Percentiles rank a stretch among this genome's conserved stretches.
phyloP scores from a whole-genome alignment of 306 rosid species.

The Mucuna pruriens region DNA sequence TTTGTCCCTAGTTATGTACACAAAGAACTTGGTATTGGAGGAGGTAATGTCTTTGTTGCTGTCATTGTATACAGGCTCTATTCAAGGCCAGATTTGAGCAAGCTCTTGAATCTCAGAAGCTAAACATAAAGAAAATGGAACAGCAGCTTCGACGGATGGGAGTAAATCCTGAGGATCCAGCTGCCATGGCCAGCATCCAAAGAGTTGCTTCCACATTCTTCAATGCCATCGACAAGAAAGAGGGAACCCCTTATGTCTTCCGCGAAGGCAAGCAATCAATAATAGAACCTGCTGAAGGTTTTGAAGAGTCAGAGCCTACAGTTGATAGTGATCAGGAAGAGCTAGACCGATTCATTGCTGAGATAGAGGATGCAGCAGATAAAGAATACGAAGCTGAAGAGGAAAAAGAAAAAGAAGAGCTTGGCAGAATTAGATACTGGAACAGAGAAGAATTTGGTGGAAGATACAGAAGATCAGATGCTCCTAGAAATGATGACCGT shows the following conservation, averaged over 20 bases:
- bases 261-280: constrained; percentile 54
- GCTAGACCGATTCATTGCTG: constrained; percentile 86
- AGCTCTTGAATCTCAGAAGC: constrained; percentile 96
- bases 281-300: constrained; percentile 43
- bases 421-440: constrained; percentile 72
- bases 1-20: not conserved
- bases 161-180: constrained; percentile 95
- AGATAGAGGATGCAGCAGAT: constrained; percentile 97
- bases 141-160: constrained; percentile 93
- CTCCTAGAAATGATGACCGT: constrained; percentile 50
- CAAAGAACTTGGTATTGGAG: constrained; percentile 26
- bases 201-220: constrained; percentile 96
- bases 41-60: constrained; percentile 27
- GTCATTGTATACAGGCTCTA: constrained; percentile 69
- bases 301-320: constrained; percentile 64
- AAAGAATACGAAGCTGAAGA: constrained; percentile 92
- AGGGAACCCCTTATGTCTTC: constrained; percentile 88
- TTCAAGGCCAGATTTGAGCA: constrained; percentile 99
- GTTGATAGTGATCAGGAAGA: constrained; percentile 85
- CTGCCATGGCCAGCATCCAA: constrained; percentile 93
- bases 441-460: constrained; percentile 85
- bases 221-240: constrained; percentile 92
- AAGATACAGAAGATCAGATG: constrained; percentile 70
- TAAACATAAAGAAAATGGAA: constrained; percentile 89
- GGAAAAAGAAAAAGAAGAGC: constrained; percentile 85